Evolutionary conservation across 2,329 filamentous ascomycete genomes (phyloP), one percentile per base, ranked within the genome.

Genomic region (Fusarium solani-melongenae): DNA sequence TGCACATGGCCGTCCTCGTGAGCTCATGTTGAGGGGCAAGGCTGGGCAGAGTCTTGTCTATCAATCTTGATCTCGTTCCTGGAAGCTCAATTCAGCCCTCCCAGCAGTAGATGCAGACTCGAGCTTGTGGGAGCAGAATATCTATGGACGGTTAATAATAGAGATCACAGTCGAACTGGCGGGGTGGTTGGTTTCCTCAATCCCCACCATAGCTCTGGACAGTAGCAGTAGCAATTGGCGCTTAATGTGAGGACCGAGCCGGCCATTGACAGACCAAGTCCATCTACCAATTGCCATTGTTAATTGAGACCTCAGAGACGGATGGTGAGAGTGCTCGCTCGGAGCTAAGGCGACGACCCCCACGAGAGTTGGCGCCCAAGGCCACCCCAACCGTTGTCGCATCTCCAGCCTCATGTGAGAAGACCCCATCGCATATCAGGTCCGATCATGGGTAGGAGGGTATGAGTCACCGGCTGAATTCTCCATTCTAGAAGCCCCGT

Each of bases 381-480:
- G 31, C 24, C 33, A 56, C 53, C 24, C 61, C 33, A 61, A 58
- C 38, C 27, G 53, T 63, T 36, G 41, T 33, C 17, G 59, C 31
- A 58, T 58, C 22, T 58, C 55, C 34, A 58, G 55, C 55, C 55
- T 58, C 44, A 61, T 36, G 31, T 34, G 53, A 36, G 20, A 56
- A 34, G 33, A 27, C 20, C 49, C 20, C 31, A 57, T 49, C 31
- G 22, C 29, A 38, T 39, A 49, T 53, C 44, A 51, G n/a, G 44
- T 72, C 57, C 66, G 65, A 70, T 61, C 53, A 62, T 56, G 58
- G 70, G 58, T 38, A 70, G 11, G 38, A 56, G 14, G 31, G 20
- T 74, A 41, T 74, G 72, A 74, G 59, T 74, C 71, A 74, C 68
- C 49, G 49, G 65, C 29, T 59, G 61, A 22, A 22, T 29, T 31